A percentile compares a stretch with the other conserved stretches of the same genome.
Conservation (phyloP, 768 basidiomycete genomes). For the Russula dissimulans region DNA sequence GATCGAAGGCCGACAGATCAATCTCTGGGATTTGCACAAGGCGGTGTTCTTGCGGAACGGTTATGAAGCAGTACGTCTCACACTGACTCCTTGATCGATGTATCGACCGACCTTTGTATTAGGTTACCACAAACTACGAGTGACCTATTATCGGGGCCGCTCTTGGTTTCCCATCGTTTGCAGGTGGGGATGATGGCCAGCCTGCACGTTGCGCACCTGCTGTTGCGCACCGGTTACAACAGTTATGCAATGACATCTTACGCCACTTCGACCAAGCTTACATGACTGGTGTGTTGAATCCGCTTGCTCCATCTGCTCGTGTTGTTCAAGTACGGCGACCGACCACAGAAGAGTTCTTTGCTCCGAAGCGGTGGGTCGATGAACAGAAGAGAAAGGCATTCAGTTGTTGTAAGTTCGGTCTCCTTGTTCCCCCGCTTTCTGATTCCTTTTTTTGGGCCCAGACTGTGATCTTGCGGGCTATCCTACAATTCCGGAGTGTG, state of each 20-base stretch:
- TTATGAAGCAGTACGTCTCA: slow-evolving; percentile 1
- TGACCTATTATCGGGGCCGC: slow-evolving; percentile 4
- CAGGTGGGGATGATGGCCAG: not conserved
- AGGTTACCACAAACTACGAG: slow-evolving; percentile 8
- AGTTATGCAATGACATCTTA: not conserved
- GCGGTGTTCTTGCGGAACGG: not conserved
- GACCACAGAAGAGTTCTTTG: not conserved
- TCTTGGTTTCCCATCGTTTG: slow-evolving; percentile 1
- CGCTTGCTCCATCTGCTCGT: too few relatives aligned
- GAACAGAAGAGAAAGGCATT: slow-evolving; percentile 3
- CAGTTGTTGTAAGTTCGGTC: not conserved
- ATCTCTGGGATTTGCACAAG: slow-evolving; percentile 4
- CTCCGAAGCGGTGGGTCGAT: slow-evolving; percentile 2
- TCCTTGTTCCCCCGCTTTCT: not conserved
- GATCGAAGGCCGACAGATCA: not conserved
- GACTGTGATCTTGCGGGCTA: not conserved
- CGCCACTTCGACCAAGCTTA: slow-evolving; percentile 10
- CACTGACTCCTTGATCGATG: not conserved
- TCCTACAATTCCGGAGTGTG: not conserved
- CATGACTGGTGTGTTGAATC: not conserved
- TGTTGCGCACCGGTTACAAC: slow-evolving; percentile 1
- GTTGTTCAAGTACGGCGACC: not conserved
- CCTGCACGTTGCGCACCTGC: not conserved
- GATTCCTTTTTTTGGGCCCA: not conserved
- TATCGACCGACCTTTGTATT: too few relatives aligned